Percentiles rank a stretch among this genome's conserved stretches.
Evolutionary conservation across 2,329 filamentous ascomycete species (phyloP).

Genomic region (Blumeriella jaapii): DNA sequence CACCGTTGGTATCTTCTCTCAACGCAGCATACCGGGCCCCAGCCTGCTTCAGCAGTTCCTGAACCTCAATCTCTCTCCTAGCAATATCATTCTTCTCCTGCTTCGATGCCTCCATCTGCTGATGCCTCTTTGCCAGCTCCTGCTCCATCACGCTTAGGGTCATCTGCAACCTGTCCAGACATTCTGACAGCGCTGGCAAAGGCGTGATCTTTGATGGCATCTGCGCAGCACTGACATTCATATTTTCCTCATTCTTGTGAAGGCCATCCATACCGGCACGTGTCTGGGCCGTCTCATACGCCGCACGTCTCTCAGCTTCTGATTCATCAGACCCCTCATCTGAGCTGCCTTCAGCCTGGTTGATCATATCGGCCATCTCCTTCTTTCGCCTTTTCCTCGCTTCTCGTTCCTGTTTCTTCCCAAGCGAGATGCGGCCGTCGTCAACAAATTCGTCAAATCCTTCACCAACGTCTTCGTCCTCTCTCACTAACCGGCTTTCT

Average conservation of each 20-base stretch:
- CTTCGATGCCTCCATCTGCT: slow-evolving; percentile 53
- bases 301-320: slow-evolving; percentile 59
- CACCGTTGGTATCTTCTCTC: slow-evolving; percentile 35
- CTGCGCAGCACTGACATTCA: slow-evolving; percentile 24
- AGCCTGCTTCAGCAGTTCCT: slow-evolving; percentile 68
- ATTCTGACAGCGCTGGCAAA: slow-evolving; percentile 60
- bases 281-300: slow-evolving; percentile 81
- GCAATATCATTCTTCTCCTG: slow-evolving; percentile 58
- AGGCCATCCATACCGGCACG: slow-evolving; percentile 74
- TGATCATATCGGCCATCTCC: slow-evolving; percentile 76
- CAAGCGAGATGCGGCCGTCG: slow-evolving; percentile 68
- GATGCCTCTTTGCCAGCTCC: slow-evolving; percentile 47
- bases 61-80: slow-evolving; percentile 65
- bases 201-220: slow-evolving; percentile 55
- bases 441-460: slow-evolving; percentile 89
- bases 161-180: slow-evolving; percentile 50
- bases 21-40: slow-evolving; percentile 58
- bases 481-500: slow-evolving; percentile 63
- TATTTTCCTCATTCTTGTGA: slow-evolving; percentile 34
- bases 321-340: slow-evolving; percentile 57
- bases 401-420: slow-evolving; percentile 67
- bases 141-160: slow-evolving; percentile 52
- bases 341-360: slow-evolving; percentile 58
- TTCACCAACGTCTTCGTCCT: slow-evolving; percentile 88
- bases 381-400: slow-evolving; percentile 53